Conservation (phyloP, 352 stramenopile species). For the Pythium grandisporangium region DNA sequence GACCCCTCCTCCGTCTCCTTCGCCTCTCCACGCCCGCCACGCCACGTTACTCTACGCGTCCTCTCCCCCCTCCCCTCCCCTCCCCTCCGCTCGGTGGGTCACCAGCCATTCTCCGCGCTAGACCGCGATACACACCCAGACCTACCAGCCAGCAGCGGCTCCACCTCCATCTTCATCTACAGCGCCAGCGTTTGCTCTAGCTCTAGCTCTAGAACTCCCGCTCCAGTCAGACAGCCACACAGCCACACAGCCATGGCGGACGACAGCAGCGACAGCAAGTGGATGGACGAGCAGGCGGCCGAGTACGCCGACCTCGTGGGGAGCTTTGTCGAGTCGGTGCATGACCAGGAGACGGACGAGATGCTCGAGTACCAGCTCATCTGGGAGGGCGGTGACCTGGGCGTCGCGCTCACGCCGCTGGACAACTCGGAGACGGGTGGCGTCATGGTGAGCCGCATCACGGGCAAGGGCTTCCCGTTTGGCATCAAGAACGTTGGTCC, state of each 20-base stretch:
- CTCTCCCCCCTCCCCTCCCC: too few species aligned
- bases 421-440: slow-evolving; percentile 35
- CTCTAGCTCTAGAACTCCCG: too few species aligned
- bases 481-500: slow-evolving; percentile 84
- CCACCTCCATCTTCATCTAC: slow-evolving; percentile 1
- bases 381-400: slow-evolving; percentile 80
- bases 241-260: slow-evolving; percentile 4
- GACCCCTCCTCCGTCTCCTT: too few species aligned
- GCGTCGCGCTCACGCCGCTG: slow-evolving; percentile 72
- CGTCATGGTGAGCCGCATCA: slow-evolving; percentile 75
- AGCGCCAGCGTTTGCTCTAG: too few species aligned
- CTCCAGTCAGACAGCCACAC: neutral
- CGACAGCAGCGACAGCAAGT: slow-evolving; percentile 9
- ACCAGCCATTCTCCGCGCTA: too few species aligned
- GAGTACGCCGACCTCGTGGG: slow-evolving; percentile 79
- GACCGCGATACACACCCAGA: too few species aligned
- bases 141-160: neutral
- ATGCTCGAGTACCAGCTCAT: slow-evolving; percentile 87
- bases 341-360: slow-evolving; percentile 75
- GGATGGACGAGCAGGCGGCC: slow-evolving; percentile 82
- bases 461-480: slow-evolving; percentile 80
- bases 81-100: too few species aligned
- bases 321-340: slow-evolving; percentile 79
- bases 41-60: too few species aligned
- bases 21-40: too few species aligned